Evolutionary conservation across 2,329 filamentous ascomycete species (phyloP), one percentile per base, ranked within the genome.

Genomic region (Mollisiaceae sp.): DNA sequence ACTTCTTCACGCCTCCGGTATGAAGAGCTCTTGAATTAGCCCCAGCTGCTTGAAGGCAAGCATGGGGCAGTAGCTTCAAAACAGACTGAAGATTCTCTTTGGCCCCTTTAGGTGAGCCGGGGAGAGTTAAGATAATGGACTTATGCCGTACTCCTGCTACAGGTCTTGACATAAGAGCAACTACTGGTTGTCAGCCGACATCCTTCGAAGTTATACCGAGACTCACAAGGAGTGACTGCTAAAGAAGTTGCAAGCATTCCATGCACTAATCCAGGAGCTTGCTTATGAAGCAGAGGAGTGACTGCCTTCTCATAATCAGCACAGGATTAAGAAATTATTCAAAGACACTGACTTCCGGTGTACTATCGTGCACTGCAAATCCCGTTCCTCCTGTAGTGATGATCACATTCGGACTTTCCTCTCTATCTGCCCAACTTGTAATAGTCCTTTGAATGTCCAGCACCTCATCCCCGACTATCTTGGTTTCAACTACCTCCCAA

Each of bases 111-210:
- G 95, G 95, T 0, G 94, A 98, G 1, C 95, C 95, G 0, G 95
- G 95, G 3, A 99, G 82, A 0, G 95, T 99, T 67, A 97, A 80
- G 27, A 99, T 91, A 60, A 99, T 79, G 0, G 92, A 90, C 66
- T 88, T 88, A 68, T 94, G 89, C 38, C 95, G 85, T 2, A 97
- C 89, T 2, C 95, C 95, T 24, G 95, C 95, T 14, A 96, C 91
- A 4, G 95, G 95, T 55, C 95, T 87, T 60, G 95, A 92, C 95
- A 99, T 99, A 82, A 97, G 90, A 54, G 95, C 95, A 79, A 99
- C 93, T 97, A 64, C 60, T 27, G 20, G 9, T 57, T 64, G 57
- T 78, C 64, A 78, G 71, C 58, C 65, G 41, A 63, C 35, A 59
- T 62, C 39, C 32, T 35, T 9, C 9, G 14, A 58, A 36, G 27